Evolutionary conservation across 495 filamentous ascomycete genomes (phyloP), one percentile per base, ranked within the genome.

Genomic region (Podospora appendiculata): DNA sequence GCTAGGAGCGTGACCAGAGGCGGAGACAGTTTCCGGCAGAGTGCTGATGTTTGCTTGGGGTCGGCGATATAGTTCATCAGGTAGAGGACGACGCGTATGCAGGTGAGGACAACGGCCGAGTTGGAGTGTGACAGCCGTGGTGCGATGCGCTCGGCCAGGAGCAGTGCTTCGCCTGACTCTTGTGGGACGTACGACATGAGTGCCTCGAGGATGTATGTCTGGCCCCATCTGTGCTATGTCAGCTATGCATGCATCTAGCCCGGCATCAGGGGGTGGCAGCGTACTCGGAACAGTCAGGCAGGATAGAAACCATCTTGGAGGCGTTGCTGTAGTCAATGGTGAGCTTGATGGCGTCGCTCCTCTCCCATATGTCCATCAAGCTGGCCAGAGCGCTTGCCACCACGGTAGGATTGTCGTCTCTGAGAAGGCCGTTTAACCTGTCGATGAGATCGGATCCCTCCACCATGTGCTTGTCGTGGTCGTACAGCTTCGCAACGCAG

Each of bases 31-130:
- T 97, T 99, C 48, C 89, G 84, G 62, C 90, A 96, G 33, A 99
- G 76, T 0, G 84, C 84, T 4, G 86, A 83, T 50, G 96, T 88
- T 53, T 95, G 89, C 69, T 91, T 95, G 63, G 92, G 85, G 56
- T 95, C 91, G 36, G 86, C 77, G 56, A 99, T 96, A 72, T 99
- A 99, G 71, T 99, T 99, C 89, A 97, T 94, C 49, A 99, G 79
- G 61, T 97, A 99, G 39, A 99, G 79, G 47, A 99, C 89, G 18
- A 97, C 93, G 56, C 93, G 83, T 52, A 95, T 95, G 56, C 88
- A 93, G 11, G 94, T 99, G 25, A 99, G 78, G 5, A 97, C 93
- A 18, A 99, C 93, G 4, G 93, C 86, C 9, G 92, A 96, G 65
- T 99, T 99, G 36, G 87, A 90, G 65, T 99, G 93, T 12, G 93